A percentile compares a stretch with the other conserved stretches of the same genome.
Evolutionary conservation across 805 yeast genomes (phyloP).

Genomic region (Lipomyces yamadae): DNA sequence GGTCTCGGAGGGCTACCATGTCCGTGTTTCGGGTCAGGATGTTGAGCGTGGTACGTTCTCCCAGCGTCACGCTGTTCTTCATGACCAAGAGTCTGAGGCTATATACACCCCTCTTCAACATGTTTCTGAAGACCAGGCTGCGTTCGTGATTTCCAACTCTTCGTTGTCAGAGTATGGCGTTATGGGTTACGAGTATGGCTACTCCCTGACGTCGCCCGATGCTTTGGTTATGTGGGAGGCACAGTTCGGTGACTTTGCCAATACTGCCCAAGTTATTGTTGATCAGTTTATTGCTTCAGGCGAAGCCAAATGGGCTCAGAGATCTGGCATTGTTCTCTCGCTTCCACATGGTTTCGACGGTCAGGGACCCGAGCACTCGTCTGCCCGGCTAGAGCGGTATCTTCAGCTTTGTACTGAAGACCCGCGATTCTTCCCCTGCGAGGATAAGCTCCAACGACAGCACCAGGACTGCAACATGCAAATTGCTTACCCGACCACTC

Average conservation of each 20-base stretch:
- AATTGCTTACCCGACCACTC: conserved; percentile 97
- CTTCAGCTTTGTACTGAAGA: conserved; percentile 95
- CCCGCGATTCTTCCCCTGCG: conserved; percentile 89
- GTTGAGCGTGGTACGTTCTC: conserved; percentile 99
- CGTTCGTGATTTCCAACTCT: conserved; percentile 87
- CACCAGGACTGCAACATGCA: conserved; percentile 99
- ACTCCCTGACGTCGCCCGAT: conserved; percentile 96
- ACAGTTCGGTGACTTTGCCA: conserved; percentile 99
- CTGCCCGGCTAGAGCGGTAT: conserved; percentile 96
- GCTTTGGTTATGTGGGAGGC: conserved; percentile 99
- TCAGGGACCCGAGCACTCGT: conserved; percentile 99
- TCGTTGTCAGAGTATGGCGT: conserved; percentile 98
- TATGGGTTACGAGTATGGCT: conserved; percentile 99
- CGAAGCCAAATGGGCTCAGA: conserved; percentile 98
- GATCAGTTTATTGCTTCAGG: conserved; percentile 97
- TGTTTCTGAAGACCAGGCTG: conserved; percentile 79
- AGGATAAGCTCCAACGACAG: conserved; percentile 88
- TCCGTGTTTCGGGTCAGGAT: conserved; percentile 98
- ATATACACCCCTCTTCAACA: conserved; percentile 85
- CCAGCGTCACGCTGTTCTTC: conserved; percentile 98
- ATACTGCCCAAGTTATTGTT: conserved; percentile 96
- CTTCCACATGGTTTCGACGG: conserved; percentile 99
- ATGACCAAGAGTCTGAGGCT: conserved; percentile 87
- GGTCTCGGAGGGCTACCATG: conserved; percentile 90
- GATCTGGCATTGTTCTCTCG: conserved; percentile 93